Evolutionary conservation across 2,329 filamentous ascomycete genomes (phyloP).

Genomic region (Pleomassaria siparia): DNA sequence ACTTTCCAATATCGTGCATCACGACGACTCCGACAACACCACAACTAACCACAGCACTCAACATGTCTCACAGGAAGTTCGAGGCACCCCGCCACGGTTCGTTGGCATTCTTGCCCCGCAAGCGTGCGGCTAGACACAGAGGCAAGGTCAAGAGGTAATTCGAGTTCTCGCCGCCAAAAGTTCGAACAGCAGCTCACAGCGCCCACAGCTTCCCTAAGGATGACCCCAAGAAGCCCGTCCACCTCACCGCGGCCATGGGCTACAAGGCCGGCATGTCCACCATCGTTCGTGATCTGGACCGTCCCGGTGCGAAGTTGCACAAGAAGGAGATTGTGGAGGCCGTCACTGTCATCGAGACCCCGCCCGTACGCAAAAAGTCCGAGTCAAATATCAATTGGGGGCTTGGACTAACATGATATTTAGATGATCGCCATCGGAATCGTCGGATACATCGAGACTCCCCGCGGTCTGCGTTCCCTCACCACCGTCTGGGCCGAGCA

Average conservation of each 20-base stretch:
- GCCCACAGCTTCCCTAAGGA: constrained; percentile 91
- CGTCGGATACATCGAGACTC: constrained; percentile 99
- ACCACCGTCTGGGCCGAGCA: constrained; percentile 99
- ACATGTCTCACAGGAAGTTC: constrained; percentile 66
- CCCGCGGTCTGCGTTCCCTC: constrained; percentile 97
- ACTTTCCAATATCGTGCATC: constrained; percentile 1
- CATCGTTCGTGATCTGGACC: constrained; percentile 98
- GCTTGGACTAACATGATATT: constrained; percentile 37
- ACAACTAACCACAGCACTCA: constrained; percentile 38
- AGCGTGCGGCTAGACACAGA: constrained; percentile 90
- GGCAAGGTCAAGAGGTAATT: constrained; percentile 97
- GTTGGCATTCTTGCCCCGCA: constrained; percentile 63
- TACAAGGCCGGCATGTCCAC: constrained; percentile 99
- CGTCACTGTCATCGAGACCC: constrained; percentile 46
- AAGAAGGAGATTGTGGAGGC: constrained; percentile 63
- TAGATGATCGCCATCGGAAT: constrained; percentile 99
- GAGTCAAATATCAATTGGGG: constrained; percentile 57
- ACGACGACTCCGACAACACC: constrained; percentile 20
- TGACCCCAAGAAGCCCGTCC: constrained; percentile 99
- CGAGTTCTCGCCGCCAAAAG: constrained; percentile 11
- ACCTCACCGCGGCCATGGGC: constrained; percentile 96
- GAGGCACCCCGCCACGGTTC: constrained; percentile 91
- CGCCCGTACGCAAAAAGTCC: constrained; percentile 69
- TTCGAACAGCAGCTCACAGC: constrained; percentile 26
- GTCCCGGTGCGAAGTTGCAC: constrained; percentile 98